phyloP scores from a whole-genome alignment of 192 early-diverging fungal genomes.

The Umbelopsis ramanniana region DNA sequence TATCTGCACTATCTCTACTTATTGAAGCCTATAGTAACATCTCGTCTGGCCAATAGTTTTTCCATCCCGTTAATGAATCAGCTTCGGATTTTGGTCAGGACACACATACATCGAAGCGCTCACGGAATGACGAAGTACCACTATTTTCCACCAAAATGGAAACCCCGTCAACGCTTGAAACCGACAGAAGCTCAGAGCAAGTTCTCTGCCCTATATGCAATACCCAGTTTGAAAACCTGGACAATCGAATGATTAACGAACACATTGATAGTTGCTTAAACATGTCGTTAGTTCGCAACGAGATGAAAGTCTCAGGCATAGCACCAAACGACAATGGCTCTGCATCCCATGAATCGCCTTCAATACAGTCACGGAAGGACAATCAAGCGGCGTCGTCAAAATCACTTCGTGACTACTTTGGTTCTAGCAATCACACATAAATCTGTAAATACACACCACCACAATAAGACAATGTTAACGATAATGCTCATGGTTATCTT shows the following conservation, averaged over 20 bases:
- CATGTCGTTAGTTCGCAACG: slow-evolving; percentile 2
- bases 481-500: neutral
- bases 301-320: neutral
- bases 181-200: neutral
- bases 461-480: neutral
- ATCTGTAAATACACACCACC: neutral
- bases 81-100: neutral
- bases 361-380: neutral
- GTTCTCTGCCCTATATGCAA: slow-evolving; percentile 11
- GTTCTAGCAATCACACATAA: neutral
- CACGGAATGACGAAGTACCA: no score
- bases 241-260: neutral
- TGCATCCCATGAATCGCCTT: no score
- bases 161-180: neutral
- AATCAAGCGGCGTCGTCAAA: neutral
- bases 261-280: slow-evolving; percentile 12
- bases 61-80: neutral
- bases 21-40: neutral
- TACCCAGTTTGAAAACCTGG: neutral
- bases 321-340: no score
- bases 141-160: no score
- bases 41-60: neutral
- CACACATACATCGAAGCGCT: neutral
- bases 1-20: neutral
- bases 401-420: slow-evolving; percentile 11